A percentile compares a stretch with the other conserved stretches of the same genome.
phyloP scores from a whole-genome alignment of 768 basidiomycete genomes.

The Hirschioporus abietinus region DNA sequence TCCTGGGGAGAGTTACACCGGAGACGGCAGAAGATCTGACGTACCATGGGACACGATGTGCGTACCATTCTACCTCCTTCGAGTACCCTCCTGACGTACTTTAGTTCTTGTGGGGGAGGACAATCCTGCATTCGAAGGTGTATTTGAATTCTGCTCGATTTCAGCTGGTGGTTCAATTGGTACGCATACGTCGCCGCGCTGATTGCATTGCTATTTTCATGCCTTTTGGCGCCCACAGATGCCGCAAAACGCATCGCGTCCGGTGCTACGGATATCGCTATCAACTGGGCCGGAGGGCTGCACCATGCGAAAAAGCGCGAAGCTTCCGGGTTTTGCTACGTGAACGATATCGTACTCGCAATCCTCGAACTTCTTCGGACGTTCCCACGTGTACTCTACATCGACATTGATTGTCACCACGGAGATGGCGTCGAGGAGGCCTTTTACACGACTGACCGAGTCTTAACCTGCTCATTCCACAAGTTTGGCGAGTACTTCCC shows the following conservation, averaged over 20 bases:
- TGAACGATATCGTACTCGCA: slow-evolving; percentile 95
- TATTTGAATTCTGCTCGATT: slow-evolving; percentile 96
- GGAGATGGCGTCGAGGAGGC: slow-evolving; percentile 99
- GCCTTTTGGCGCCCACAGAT: slow-evolving; percentile 34
- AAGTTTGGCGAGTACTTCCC: slow-evolving; percentile 97
- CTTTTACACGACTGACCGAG: slow-evolving; percentile 94
- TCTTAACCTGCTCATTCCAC: slow-evolving; percentile 97
- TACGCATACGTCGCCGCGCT: slow-evolving; percentile 28
- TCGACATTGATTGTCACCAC: slow-evolving; percentile 98
- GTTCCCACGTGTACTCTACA: slow-evolving; percentile 85
- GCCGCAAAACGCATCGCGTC: slow-evolving; percentile 76
- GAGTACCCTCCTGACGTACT: slow-evolving; percentile 7
- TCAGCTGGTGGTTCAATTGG: slow-evolving; percentile 94
- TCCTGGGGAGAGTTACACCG: slow-evolving; percentile 81
- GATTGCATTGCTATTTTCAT: neutral
- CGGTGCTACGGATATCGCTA: slow-evolving; percentile 75
- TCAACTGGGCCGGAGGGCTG: slow-evolving; percentile 97
- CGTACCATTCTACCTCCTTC: slow-evolving; percentile 23
- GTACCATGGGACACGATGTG: slow-evolving; percentile 80
- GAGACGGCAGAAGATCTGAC: slow-evolving; percentile 88
- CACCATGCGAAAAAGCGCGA: slow-evolving; percentile 99
- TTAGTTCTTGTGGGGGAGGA: slow-evolving; percentile 76
- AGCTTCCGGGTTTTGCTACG: slow-evolving; percentile 97
- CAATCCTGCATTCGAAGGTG: slow-evolving; percentile 93
- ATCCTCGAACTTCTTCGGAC: slow-evolving; percentile 89